These are phyloP conservation scores for Citrullus amarus DNA, from an alignment of 306 rosid genomes.

Conservation along the genomic window DNA sequence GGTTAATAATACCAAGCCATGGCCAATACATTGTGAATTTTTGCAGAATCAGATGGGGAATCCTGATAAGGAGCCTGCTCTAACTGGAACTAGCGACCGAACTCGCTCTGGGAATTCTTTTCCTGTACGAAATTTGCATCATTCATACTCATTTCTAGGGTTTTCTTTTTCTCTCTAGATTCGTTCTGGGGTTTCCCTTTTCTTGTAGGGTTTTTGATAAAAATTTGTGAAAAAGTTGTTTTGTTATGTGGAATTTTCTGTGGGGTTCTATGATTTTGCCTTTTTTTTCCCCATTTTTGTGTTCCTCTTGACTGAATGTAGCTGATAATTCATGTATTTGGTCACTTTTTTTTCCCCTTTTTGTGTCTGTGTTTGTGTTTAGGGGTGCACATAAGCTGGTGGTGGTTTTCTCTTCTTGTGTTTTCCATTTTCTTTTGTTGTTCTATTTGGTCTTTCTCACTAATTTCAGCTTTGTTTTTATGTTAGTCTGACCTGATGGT, in stretches of 20 bases:
- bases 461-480: background rate
- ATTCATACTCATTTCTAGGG: slow-evolving; percentile 7
- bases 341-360: background rate
- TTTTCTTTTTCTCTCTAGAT: background rate
- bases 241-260: background rate
- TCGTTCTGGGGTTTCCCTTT: background rate
- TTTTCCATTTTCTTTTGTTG: background rate
- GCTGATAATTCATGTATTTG: background rate
- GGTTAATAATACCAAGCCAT: slow-evolving; percentile 20
- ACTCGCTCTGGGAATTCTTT: slow-evolving; percentile 29
- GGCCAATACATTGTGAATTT: slow-evolving; percentile 57
- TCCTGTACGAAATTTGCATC: slow-evolving; percentile 32
- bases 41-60: slow-evolving; percentile 43
- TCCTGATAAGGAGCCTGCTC: slow-evolving; percentile 19
- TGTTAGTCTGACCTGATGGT: background rate
- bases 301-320: background rate
- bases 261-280: background rate
- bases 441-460: background rate
- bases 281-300: background rate
- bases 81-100: slow-evolving; percentile 21
- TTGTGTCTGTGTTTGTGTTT: background rate
- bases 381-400: background rate
- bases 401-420: background rate
- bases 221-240: background rate
- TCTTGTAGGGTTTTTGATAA: background rate